Evolutionary conservation across 345 rosid species (phyloP), one percentile per base, ranked within the genome.

Genomic region (Cochlearia excelsa): DNA sequence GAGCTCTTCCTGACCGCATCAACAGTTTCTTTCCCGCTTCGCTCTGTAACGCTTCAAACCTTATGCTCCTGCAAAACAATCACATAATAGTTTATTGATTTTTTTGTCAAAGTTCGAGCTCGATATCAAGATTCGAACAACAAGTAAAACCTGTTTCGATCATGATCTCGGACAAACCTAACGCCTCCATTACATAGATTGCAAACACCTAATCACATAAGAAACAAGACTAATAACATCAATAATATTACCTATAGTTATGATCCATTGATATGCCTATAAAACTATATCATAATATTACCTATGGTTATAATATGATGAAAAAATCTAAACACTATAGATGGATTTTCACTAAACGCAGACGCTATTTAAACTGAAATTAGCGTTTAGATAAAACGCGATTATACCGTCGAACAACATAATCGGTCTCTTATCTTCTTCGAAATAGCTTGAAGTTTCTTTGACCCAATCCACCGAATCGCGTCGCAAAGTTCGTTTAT

Each of bases 101-200:
- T 5, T 4, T 1, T 37, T 6, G 7, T 3, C 40, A 37, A 34
- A 43, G 5, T 45, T 61, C 0, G 6, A 46, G 5, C 5, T 6
- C 6, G 2, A 40, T 1, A 46, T 33, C 44, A 26, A 28, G 11
- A 37, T 10, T 31, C 2, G 54, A 39, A 42, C 27, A 54, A 16
- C 16, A 49, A 35, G 8, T 74, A 76, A 46, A 31, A 87, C 94
- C 91, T 77, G 41, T 85, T 84, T 26, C 54, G 69, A 65, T 91
- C 95, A 55, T 85, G 83, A 43, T 80, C 70, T 41, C 82, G 85
- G 40, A 87, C 96, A 65, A 91, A 80, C 55, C 76, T 80, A 65
- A 87, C 96, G 5, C 96, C 98, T 38, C 94, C 96, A 69, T 85
- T 91, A 76, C 98, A 91, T 3, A 87, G 77, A 70, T 91, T 85